These are phyloP conservation scores for Triadica sebifera DNA, from an alignment of 345 rosid genomes.

Conservation along the genomic window DNA sequence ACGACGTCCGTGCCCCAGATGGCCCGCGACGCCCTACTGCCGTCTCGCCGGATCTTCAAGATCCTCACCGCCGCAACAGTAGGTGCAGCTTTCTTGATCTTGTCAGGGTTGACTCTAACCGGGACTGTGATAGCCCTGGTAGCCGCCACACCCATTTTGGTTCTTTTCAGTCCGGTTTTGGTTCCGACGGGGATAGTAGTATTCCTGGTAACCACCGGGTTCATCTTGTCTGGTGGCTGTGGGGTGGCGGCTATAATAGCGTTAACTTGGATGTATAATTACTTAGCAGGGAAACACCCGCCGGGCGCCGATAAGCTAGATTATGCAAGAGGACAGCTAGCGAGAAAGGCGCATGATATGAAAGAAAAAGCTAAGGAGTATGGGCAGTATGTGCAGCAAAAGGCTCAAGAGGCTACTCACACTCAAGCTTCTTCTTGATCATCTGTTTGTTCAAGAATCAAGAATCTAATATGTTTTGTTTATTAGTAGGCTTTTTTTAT, in stretches of 20 bases:
- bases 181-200: constrained; percentile 51
- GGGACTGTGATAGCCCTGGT: constrained; percentile 54
- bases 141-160: constrained; percentile 55
- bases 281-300: constrained; percentile 56
- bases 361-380: constrained; percentile 54
- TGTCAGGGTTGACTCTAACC: constrained; percentile 51
- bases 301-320: constrained; percentile 61
- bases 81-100: constrained; percentile 36
- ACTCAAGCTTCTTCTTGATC: constrained; percentile 17
- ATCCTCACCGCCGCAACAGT: constrained; percentile 49
- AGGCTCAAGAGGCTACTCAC: constrained; percentile 40
- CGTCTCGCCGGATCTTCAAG: constrained; percentile 40
- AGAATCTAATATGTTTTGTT: no score
- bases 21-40: constrained; percentile 16
- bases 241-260: constrained; percentile 55
- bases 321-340: constrained; percentile 38
- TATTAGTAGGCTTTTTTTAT: no score
- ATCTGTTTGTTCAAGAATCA: no score
- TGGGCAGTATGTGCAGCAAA: constrained; percentile 49
- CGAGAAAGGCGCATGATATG: constrained; percentile 36
- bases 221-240: constrained; percentile 53
- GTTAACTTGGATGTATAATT: constrained; percentile 63
- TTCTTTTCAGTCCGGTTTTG: constrained; percentile 58
- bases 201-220: constrained; percentile 35
- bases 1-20: constrained; percentile 16